phyloP scores from a whole-genome alignment of 495 filamentous ascomycete genomes.

The Staphylotrichum longicolle region DNA sequence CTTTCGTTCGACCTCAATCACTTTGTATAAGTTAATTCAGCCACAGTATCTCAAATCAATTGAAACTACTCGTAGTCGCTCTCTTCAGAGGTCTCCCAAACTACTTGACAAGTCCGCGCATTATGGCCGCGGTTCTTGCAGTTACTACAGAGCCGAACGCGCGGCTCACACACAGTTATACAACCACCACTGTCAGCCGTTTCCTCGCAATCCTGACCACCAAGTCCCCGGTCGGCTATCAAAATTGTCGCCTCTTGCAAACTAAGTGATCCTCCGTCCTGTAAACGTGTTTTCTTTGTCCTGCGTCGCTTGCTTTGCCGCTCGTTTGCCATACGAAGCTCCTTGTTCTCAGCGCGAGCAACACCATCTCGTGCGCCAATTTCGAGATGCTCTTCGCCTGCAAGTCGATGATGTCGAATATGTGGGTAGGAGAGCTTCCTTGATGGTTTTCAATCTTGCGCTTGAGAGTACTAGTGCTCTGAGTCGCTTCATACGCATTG shows the following conservation, averaged over 20 bases:
- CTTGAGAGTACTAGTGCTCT: background rate
- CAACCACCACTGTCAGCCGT: slow-evolving; percentile 4
- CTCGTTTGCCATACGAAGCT: slow-evolving; percentile 11
- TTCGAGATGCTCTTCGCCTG: no score
- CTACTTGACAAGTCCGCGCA: no score
- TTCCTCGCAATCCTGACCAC: slow-evolving; percentile 1
- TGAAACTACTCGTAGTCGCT: slow-evolving; percentile 3
- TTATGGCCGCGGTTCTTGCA: slow-evolving; percentile 1
- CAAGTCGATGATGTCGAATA: no score
- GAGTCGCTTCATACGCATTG: slow-evolving; percentile 10
- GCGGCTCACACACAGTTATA: background rate
- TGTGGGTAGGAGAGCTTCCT: no score
- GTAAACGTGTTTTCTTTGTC: no score
- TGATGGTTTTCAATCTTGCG: background rate
- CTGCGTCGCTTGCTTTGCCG: slow-evolving; percentile 17
- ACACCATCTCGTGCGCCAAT: slow-evolving; percentile 12
- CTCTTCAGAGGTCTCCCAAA: slow-evolving; percentile 14
- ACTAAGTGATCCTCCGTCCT: no score
- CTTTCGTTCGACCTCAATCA: background rate
- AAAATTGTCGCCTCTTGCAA: slow-evolving; percentile 7
- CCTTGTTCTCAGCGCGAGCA: slow-evolving; percentile 12
- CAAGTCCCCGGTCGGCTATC: background rate
- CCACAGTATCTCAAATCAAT: slow-evolving; percentile 6
- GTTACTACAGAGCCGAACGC: slow-evolving; percentile 6
- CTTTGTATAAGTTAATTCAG: background rate